Percentiles rank a stretch among this genome's conserved stretches.
Evolutionary conservation across 768 basidiomycete genomes (phyloP).

Genomic region (Kwoniella heveanensis): DNA sequence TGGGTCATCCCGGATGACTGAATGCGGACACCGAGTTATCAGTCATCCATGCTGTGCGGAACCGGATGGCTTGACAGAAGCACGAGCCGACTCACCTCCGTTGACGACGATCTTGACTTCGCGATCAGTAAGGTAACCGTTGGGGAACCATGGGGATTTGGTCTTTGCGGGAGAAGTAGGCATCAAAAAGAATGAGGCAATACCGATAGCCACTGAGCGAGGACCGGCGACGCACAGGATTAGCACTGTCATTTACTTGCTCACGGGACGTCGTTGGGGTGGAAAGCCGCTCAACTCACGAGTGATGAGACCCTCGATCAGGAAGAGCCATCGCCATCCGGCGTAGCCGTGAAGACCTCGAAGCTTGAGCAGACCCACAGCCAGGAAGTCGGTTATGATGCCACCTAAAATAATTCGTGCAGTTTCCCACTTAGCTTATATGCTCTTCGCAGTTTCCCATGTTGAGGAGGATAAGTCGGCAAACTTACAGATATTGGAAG

Average conservation of each 20-base stretch:
- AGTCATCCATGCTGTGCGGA: constrained; percentile 1
- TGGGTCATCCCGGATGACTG: constrained; percentile 34
- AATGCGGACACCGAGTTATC: background rate
- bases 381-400: constrained; percentile 67
- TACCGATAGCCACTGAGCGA: constrained; percentile 46
- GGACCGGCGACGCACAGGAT: too few species aligned
- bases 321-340: constrained; percentile 61
- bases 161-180: constrained; percentile 48
- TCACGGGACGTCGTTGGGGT: too few species aligned
- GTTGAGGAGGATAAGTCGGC: too few species aligned
- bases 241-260: too few species aligned
- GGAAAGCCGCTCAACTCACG: constrained; percentile 9
- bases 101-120: constrained; percentile 56
- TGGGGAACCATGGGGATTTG: constrained; percentile 42
- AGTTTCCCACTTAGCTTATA: too few species aligned
- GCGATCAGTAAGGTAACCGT: constrained; percentile 54
- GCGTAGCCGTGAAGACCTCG: constrained; percentile 62
- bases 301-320: constrained; percentile 59
- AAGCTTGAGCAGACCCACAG: constrained; percentile 65
- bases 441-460: too few species aligned
- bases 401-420: constrained; percentile 11
- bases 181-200: constrained; percentile 55
- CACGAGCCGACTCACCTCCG: constrained; percentile 7
- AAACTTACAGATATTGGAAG: constrained; percentile 55
- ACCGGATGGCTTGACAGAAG: too few species aligned